Conservation (phyloP, 225 moss, liverwort and hornwort species). For the Marchantia polymorpha region DNA sequence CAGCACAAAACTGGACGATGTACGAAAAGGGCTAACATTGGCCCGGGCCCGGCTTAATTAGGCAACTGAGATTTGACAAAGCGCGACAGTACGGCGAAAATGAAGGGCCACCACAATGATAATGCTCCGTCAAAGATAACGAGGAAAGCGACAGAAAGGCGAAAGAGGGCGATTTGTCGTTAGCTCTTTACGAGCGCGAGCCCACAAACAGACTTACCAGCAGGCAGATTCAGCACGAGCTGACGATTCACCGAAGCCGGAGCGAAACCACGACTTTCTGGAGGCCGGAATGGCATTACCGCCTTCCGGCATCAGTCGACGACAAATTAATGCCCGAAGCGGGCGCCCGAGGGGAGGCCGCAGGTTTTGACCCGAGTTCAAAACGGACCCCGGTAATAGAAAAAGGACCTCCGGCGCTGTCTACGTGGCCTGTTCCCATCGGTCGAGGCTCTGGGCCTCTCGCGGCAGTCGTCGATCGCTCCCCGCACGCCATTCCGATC, state of each 20-base stretch:
- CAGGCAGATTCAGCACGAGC: not conserved
- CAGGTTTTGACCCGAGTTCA: not conserved
- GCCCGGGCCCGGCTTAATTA: too few species aligned
- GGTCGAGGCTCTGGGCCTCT: not conserved
- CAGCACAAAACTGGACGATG: too few species aligned
- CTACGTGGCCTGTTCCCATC: not conserved
- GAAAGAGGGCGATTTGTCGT: not conserved
- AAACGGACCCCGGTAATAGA: not conserved
- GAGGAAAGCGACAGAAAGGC: not conserved
- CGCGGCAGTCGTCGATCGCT: not conserved
- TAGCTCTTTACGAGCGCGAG: not conserved
- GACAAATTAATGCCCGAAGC: not conserved
- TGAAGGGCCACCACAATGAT: not conserved
- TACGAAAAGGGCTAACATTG: too few species aligned
- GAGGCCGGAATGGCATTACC: not conserved
- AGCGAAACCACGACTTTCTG: not conserved
- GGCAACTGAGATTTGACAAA: too few species aligned
- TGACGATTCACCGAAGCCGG: not conserved
- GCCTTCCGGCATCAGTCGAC: not conserved
- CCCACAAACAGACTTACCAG: not conserved
- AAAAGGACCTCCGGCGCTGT: too few species aligned
- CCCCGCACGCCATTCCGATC: not conserved
- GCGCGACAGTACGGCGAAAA: not conserved
- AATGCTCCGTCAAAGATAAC: not conserved
- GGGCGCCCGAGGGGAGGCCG: not conserved